Conservation (phyloP, 371 early-diverging fungal species). For the Mortierella sp. region DNA sequence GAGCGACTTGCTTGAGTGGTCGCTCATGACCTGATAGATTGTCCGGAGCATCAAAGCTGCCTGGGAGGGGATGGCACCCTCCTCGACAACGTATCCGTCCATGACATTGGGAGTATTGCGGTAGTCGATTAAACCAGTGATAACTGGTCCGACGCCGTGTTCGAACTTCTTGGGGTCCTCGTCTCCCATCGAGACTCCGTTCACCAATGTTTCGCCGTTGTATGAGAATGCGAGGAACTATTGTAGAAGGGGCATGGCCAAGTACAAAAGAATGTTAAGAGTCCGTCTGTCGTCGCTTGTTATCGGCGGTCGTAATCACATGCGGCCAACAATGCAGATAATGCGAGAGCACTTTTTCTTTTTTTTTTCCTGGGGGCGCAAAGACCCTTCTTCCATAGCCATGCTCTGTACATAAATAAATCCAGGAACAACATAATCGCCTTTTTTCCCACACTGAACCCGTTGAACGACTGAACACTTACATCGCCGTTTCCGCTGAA, state of each 20-base stretch:
- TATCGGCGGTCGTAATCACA: slow-evolving; percentile 5
- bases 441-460: not conserved
- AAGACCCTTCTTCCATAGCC: not conserved
- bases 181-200: slow-evolving; percentile 54
- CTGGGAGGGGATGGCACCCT: slow-evolving; percentile 58
- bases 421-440: not conserved
- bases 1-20: slow-evolving; percentile 31
- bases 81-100: slow-evolving; percentile 61
- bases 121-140: slow-evolving; percentile 60
- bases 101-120: slow-evolving; percentile 54
- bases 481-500: slow-evolving; percentile 63
- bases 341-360: not conserved
- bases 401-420: not conserved
- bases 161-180: slow-evolving; percentile 39
- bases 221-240: slow-evolving; percentile 54
- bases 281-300: not conserved
- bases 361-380: not conserved
- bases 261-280: not conserved
- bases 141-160: slow-evolving; percentile 57
- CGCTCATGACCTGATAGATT: slow-evolving; percentile 43
- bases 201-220: slow-evolving; percentile 51
- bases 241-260: not conserved
- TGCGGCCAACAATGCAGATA: slow-evolving; percentile 10
- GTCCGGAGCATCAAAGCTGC: slow-evolving; percentile 29
- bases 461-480: slow-evolving; percentile 21